Evolutionary conservation across 495 filamentous ascomycete species (phyloP).

Genomic region (Podospora bellae-mahoneyi): DNA sequence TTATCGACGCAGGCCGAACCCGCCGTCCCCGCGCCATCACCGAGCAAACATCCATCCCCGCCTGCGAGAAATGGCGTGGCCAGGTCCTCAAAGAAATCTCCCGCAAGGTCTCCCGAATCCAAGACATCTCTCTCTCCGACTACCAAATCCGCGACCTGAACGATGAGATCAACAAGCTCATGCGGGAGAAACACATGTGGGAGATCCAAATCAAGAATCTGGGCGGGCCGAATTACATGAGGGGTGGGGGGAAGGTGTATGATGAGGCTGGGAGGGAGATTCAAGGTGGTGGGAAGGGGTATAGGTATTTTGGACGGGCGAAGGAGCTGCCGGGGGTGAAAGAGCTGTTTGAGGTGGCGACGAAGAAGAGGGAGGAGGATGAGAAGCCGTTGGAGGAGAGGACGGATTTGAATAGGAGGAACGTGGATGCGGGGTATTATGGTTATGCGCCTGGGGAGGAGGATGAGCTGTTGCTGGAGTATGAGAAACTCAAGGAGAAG

Average conservation of each 20-base stretch:
- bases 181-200: conserved; percentile 99
- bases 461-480: conserved; percentile 76
- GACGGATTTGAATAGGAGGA: conserved; percentile 64
- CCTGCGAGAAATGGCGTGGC: conserved; percentile 96
- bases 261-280: conserved; percentile 93
- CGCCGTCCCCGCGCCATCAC: conserved; percentile 88
- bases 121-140: conserved; percentile 82
- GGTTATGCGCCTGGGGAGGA: conserved; percentile 94
- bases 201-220: conserved; percentile 92
- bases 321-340: conserved; percentile 92
- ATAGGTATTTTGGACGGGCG: conserved; percentile 81
- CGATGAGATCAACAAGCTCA: conserved; percentile 98
- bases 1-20: conserved; percentile 87
- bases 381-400: conserved; percentile 58
- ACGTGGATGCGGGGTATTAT: conserved; percentile 93
- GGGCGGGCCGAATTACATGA: conserved; percentile 97
- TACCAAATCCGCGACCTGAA: conserved; percentile 97
- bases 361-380: conserved; percentile 50
- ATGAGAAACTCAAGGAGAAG: conserved; percentile 79
- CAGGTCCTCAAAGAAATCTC: conserved; percentile 97
- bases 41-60: conserved; percentile 73
- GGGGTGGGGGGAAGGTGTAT: conserved; percentile 78
- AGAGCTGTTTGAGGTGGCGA: conserved; percentile 84
- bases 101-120: conserved; percentile 92
- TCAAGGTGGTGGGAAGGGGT: conserved; percentile 83